Percentiles rank a stretch among this genome's conserved stretches.
Conservation (phyloP, 371 early-diverging fungal genomes). For the Mucor racemosus region DNA sequence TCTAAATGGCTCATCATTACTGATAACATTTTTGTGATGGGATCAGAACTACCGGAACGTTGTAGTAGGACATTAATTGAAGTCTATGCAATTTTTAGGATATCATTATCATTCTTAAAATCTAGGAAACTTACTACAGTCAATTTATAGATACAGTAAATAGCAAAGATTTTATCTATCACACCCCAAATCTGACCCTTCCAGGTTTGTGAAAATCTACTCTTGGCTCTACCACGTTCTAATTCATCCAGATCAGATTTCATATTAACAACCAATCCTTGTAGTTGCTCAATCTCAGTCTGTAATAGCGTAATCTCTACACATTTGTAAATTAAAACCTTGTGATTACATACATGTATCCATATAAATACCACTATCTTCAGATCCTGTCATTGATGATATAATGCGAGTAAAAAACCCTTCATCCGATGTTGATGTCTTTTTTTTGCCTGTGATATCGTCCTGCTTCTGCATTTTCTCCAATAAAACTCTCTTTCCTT, state of each 20-base stretch:
- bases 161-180: constrained; percentile 80
- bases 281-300: constrained; percentile 42
- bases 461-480: constrained; percentile 19
- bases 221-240: constrained; percentile 47
- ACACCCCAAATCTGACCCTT: constrained; percentile 78
- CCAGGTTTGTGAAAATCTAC: constrained; percentile 72
- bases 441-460: background rate
- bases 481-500: constrained; percentile 28
- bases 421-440: background rate
- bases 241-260: constrained; percentile 45
- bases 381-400: background rate
- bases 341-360: too few relatives aligned
- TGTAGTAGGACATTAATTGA: constrained; percentile 78
- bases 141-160: constrained; percentile 90
- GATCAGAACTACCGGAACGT: constrained; percentile 80
- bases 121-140: constrained; percentile 58
- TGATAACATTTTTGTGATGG: constrained; percentile 81
- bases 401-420: background rate
- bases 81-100: constrained; percentile 48
- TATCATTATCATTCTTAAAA: background rate
- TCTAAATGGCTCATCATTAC: constrained; percentile 65
- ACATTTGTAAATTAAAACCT: background rate
- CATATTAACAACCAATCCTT: constrained; percentile 34
- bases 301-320: constrained; percentile 21
- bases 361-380: constrained; percentile 2